Evolutionary conservation across 305 asterid genomes (phyloP).

Genomic region (Solanum hybrid): DNA sequence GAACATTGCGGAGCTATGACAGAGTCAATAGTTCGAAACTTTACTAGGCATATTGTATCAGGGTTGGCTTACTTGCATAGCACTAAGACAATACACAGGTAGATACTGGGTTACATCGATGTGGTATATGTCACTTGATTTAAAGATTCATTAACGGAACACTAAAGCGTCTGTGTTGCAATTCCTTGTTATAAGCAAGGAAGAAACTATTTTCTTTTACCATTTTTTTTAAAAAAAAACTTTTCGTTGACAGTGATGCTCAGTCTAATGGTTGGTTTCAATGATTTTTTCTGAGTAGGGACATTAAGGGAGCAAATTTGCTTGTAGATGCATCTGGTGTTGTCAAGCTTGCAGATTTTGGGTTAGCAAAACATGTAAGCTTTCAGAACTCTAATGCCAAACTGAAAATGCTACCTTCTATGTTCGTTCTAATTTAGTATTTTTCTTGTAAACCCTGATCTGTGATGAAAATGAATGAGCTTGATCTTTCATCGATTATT

Average conservation of each 20-base stretch:
- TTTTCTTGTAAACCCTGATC: neutral
- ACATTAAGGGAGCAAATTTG: constrained; percentile 91
- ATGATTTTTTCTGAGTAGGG: constrained; percentile 37
- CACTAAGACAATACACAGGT: constrained; percentile 80
- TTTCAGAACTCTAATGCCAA: constrained; percentile 6
- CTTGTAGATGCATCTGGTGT: constrained; percentile 77
- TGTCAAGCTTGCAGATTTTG: constrained; percentile 92
- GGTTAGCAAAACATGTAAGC: constrained; percentile 86
- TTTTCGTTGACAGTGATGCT: neutral
- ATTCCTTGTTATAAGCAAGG: neutral
- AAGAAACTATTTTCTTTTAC: neutral
- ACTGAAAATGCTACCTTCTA: neutral
- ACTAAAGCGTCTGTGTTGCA: neutral
- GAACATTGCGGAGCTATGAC: constrained; percentile 80
- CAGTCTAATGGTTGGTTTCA: constrained; percentile 5
- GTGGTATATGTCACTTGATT: neutral
- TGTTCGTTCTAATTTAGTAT: neutral
- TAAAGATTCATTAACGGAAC: neutral
- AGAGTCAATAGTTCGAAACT: constrained; percentile 69
- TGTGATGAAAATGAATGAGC: neutral
- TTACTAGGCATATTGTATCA: constrained; percentile 77
- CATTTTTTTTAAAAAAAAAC: neutral
- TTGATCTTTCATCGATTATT: neutral
- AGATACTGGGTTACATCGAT: neutral
- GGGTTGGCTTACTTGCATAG: constrained; percentile 85